Percentiles rank a stretch among this genome's conserved stretches.
Conservation (phyloP, 2,329 filamentous ascomycete genomes). For the Podosphaera fusca region DNA sequence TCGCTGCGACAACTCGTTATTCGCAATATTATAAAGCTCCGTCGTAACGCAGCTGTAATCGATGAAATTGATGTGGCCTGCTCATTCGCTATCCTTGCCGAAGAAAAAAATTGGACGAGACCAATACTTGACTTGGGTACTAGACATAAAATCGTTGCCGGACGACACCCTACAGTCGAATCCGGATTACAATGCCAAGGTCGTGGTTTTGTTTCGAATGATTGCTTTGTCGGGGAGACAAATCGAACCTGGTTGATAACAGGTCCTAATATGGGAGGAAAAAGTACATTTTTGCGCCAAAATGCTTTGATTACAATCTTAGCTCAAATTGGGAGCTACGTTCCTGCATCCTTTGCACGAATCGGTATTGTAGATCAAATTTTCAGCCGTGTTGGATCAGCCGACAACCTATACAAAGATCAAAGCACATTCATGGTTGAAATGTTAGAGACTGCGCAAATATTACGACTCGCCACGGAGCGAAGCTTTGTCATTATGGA, state of each 20-base stretch:
- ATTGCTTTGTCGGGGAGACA: conserved; percentile 56
- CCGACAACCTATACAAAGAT: conserved; percentile 82
- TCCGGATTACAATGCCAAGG: conserved; percentile 58
- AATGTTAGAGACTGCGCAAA: conserved; percentile 89
- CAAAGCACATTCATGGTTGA: conserved; percentile 99
- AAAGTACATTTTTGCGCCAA: conserved; percentile 86
- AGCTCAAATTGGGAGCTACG: conserved; percentile 78
- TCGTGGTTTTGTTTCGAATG: conserved; percentile 61
- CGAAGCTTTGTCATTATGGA: conserved; percentile 94
- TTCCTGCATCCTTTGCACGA: conserved; percentile 68
- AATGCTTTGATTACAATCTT: conserved; percentile 88
- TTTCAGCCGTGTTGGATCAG: conserved; percentile 80
- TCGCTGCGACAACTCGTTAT: conserved; percentile 55
- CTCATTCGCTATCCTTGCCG: conserved; percentile 60
- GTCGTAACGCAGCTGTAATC: conserved; percentile 72
- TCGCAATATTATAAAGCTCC: conserved; percentile 58
- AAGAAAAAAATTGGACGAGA: conserved; percentile 48
- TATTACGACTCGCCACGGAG: conserved; percentile 62
- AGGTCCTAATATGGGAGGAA: conserved; percentile 95
- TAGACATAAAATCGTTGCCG: conserved; percentile 56
- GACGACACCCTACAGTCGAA: conserved; percentile 83
- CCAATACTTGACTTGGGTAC: conserved; percentile 45
- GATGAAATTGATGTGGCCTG: conserved; percentile 84
- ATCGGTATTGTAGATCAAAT: conserved; percentile 89
- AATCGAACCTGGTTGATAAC: conserved; percentile 45